Percentiles rank a stretch among this genome's conserved stretches.
Conservation (phyloP, 371 early-diverging fungal species). For the Sporodiniella umbellata region DNA sequence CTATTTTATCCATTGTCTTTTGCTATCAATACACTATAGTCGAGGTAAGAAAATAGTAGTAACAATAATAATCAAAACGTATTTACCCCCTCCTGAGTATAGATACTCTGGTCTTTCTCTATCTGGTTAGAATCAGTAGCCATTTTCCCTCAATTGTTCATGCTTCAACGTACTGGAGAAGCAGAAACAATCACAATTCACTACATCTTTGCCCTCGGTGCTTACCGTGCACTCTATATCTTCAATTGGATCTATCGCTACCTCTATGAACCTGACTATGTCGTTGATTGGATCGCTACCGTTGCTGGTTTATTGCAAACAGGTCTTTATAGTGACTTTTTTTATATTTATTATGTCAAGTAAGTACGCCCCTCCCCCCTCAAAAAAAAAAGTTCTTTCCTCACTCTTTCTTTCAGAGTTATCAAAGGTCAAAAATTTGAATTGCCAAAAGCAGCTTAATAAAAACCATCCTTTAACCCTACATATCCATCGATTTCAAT, state of each 20-base stretch:
- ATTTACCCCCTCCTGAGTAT: neutral
- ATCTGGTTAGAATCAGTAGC: slow-evolving; percentile 97
- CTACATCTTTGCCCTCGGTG: slow-evolving; percentile 97
- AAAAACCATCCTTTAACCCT: too few species aligned
- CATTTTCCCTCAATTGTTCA: slow-evolving; percentile 98
- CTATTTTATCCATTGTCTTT: slow-evolving; percentile 67
- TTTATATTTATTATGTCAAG: slow-evolving; percentile 86
- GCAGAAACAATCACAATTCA: slow-evolving; percentile 98
- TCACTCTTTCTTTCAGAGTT: slow-evolving; percentile 51
- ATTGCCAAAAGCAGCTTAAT: slow-evolving; percentile 47
- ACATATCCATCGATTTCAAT: too few species aligned
- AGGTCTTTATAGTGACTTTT: slow-evolving; percentile 96
- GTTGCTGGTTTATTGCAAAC: slow-evolving; percentile 94
- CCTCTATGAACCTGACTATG: slow-evolving; percentile 56
- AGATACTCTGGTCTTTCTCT: slow-evolving; percentile 95
- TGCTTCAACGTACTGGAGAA: slow-evolving; percentile 95
- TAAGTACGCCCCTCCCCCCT: too few species aligned
- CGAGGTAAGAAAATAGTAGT: slow-evolving; percentile 57
- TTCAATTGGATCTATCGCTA: slow-evolving; percentile 96
- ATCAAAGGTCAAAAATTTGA: slow-evolving; percentile 84
- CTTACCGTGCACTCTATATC: slow-evolving; percentile 94
- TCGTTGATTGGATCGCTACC: slow-evolving; percentile 71
- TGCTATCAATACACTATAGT: slow-evolving; percentile 66
- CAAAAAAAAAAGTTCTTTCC: slow-evolving; percentile 59
- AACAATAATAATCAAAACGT: neutral